These are phyloP conservation scores for Cenococcum geophilum DNA, from an alignment of 495 filamentous ascomycete species.

Conservation along the genomic window DNA sequence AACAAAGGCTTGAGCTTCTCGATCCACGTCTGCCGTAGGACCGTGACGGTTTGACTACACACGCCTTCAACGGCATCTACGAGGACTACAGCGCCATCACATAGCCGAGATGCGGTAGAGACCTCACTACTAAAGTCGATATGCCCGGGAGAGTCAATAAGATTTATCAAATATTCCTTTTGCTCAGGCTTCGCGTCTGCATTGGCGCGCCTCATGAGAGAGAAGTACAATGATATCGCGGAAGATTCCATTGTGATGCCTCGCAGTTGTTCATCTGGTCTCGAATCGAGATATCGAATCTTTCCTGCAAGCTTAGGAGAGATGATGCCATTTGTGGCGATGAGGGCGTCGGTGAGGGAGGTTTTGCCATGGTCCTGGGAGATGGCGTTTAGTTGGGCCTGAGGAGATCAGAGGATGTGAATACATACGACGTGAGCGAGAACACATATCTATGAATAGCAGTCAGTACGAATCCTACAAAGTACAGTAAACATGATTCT, in stretches of 20 bases:
- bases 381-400: background rate
- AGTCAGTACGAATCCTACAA: slow-evolving; percentile 29
- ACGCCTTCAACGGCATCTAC: slow-evolving; percentile 99
- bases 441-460: slow-evolving; percentile 77
- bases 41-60: slow-evolving; percentile 96
- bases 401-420: slow-evolving; percentile 8
- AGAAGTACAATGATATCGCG: slow-evolving; percentile 94
- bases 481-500: background rate
- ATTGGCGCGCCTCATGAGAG: slow-evolving; percentile 65
- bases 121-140: slow-evolving; percentile 99
- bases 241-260: slow-evolving; percentile 99
- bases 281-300: slow-evolving; percentile 94
- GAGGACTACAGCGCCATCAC: slow-evolving; percentile 88
- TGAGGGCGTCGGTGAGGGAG: slow-evolving; percentile 89
- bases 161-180: slow-evolving; percentile 90
- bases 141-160: slow-evolving; percentile 97
- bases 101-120: slow-evolving; percentile 88
- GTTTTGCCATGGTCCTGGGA: slow-evolving; percentile 94
- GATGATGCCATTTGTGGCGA: slow-evolving; percentile 99
- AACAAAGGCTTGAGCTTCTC: slow-evolving; percentile 92
- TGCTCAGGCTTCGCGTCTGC: slow-evolving; percentile 62
- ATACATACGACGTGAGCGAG: slow-evolving; percentile 84
- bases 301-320: slow-evolving; percentile 95
- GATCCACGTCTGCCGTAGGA: slow-evolving; percentile 89
- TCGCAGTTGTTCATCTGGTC: slow-evolving; percentile 92